These are phyloP conservation scores for Chytriomyces confervae DNA, from an alignment of 192 early-diverging fungal genomes.

Conservation along the genomic window DNA sequence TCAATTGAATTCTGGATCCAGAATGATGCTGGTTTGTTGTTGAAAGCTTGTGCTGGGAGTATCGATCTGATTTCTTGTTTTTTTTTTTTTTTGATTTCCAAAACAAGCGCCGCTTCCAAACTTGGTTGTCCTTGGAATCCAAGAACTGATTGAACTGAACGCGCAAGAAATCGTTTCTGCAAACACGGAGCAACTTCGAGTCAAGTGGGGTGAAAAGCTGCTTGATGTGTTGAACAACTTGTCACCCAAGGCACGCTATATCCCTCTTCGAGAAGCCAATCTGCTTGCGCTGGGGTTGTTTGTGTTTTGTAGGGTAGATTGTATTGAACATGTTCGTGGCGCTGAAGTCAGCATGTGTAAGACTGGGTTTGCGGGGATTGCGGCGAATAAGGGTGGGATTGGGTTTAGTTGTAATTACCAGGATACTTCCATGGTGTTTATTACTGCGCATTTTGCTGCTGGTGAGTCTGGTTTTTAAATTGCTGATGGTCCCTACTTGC, in stretches of 20 bases:
- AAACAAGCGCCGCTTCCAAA: constrained; percentile 62
- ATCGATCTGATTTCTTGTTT: background rate
- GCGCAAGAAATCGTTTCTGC: constrained; percentile 61
- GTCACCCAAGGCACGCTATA: constrained; percentile 60
- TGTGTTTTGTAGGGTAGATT: constrained; percentile 78
- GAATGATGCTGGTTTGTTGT: constrained; percentile 36
- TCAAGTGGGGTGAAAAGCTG: constrained; percentile 49
- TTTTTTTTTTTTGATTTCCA: constrained; percentile 1
- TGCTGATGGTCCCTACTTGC: constrained; percentile 16
- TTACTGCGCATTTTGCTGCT: constrained; percentile 93
- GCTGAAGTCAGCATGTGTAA: constrained; percentile 87
- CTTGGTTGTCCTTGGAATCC: constrained; percentile 86
- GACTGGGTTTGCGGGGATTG: constrained; percentile 94
- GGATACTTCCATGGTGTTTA: constrained; percentile 88
- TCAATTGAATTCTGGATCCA: constrained; percentile 71
- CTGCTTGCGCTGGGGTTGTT: constrained; percentile 90
- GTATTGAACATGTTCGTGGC: constrained; percentile 73
- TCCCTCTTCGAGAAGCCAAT: constrained; percentile 82
- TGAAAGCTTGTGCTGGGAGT: constrained; percentile 34
- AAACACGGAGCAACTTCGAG: constrained; percentile 50
- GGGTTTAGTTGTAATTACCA: constrained; percentile 85
- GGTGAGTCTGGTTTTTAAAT: constrained; percentile 53
- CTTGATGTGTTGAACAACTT: constrained; percentile 39
- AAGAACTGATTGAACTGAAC: constrained; percentile 94
- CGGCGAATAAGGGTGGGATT: constrained; percentile 97